Evolutionary conservation across 768 basidiomycete species (phyloP), one percentile per base, ranked within the genome.

Genomic region (Psilocybe cyanescens): DNA sequence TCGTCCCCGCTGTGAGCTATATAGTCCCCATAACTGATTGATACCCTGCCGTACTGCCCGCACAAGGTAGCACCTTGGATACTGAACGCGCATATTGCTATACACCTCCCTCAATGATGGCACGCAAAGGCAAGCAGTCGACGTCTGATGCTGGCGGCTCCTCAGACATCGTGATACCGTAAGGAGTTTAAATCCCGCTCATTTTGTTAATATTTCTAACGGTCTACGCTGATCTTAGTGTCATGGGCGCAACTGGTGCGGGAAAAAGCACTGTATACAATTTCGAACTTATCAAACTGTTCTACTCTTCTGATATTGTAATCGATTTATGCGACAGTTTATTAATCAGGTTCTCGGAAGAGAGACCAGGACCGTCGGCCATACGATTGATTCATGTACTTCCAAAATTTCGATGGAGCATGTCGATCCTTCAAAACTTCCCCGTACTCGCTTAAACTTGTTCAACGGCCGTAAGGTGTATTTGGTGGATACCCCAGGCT

Each of bases 401-500:
- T 19, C 19, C 12, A 47, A 58, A 0, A 17, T 58, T 24, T 31
- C 19, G 35, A 29, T 49, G 44, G 46, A 37, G 4, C 16, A 51
- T 4, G 29, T 39, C 8, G 30, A 52, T 12, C 33, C 37, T 54
- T 37, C 14, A 16, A 8, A 28, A 16, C 31, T 12, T 17, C 12
- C 52, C 9, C n/a, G 8, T 29, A n/a, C 11, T 31, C 24, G 24
- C 24, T 24, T 24, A 24, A 35, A 6, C 33, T 35, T 7, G 33
- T 11, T 29, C 28, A 24, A 37, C n/a, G 12, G 16, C 12, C 29
- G 37, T 24, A 24, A 17, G 5, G 33, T 59, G 8, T 39, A 30
- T 8, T 11, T 59, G 3, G 50, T 59, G 9, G 58, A 59, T 31
- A 52, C 58, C 14, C 58, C 58, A 4, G 49, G 58, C 6, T 59